Evolutionary conservation across 1,284 basidiomycete genomes (phyloP), one percentile per base, ranked within the genome.

Genomic region (Apiotrichum domesticum): DNA sequence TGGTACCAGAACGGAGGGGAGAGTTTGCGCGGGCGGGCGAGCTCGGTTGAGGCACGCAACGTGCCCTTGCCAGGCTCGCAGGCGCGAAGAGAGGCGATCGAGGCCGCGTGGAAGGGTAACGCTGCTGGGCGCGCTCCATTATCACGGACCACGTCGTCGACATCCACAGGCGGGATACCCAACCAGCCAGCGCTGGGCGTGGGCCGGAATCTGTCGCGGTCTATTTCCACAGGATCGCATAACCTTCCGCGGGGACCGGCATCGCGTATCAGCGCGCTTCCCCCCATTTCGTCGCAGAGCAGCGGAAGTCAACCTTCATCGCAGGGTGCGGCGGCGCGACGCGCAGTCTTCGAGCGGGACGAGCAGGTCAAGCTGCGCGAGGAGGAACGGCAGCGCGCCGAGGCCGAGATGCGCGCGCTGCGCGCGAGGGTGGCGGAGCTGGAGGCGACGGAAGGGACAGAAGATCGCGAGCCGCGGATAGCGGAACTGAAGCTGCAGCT

Each of bases 211-310:
- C 56, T 74, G 3, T 59, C 68, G 3, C 61, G 71, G 21, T 69
- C 71, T 6, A 58, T 63, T 4, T 74, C 72, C 2, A 64, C 63
- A 7, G 69, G 70, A 2, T 55, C 62, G 34, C 66, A 69, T 6
- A 52, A 65, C 3, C 59, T 66, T 41, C 49, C 56, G 33, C 60
- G 53, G 3, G 29, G 29, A 29, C 29, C 29, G 29, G 29, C 29
- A 29, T 29, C 29, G 29, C 29, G 8, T 39, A 13, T 39, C 9
- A 33, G 32, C 14, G 49, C 15, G 2, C 59, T 71, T 3, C 59
- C 69, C 3, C 63, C 71, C 7, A 70, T 72, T 14, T 54, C 64
- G 2, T 72, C 70, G 6, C 67, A 70, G 32, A 49, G 59, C 37
- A 59, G 51, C 42, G 59, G 55, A 14, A 39, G 41, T 6, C 50